These are phyloP conservation scores for Euphorbia pulcherrima DNA, from an alignment of 345 rosid genomes.

Conservation along the genomic window DNA sequence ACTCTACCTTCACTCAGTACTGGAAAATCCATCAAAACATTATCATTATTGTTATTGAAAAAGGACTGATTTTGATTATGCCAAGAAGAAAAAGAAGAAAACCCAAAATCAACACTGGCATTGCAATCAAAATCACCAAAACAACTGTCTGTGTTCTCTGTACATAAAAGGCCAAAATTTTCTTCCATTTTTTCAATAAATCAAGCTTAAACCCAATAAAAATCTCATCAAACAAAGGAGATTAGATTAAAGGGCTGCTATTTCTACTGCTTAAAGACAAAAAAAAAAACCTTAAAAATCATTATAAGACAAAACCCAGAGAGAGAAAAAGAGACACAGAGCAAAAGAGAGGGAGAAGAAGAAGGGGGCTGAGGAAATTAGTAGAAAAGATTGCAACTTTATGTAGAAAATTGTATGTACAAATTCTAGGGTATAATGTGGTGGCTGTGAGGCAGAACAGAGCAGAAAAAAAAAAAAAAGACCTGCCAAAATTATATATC, in stretches of 20 bases:
- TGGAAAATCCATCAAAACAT: slow-evolving; percentile 1
- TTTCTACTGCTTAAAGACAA: background rate
- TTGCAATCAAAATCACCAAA: slow-evolving; percentile 12
- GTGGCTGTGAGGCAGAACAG: background rate
- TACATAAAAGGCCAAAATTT: slow-evolving; percentile 13
- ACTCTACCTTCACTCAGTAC: background rate
- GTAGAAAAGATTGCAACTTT: slow-evolving; percentile 1
- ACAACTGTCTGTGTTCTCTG: slow-evolving; percentile 10
- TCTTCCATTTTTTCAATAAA: slow-evolving; percentile 6
- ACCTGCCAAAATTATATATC: background rate
- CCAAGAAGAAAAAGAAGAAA: background rate
- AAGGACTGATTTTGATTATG: background rate
- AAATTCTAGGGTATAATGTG: slow-evolving; percentile 5
- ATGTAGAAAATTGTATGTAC: slow-evolving; percentile 10
- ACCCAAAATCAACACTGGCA: slow-evolving; percentile 10
- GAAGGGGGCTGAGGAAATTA: background rate
- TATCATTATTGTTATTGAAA: background rate
- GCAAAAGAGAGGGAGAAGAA: background rate
- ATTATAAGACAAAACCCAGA: background rate
- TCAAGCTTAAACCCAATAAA: slow-evolving; percentile 1
- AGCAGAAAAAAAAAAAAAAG: background rate
- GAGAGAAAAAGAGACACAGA: background rate
- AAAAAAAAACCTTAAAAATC: background rate
- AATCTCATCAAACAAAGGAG: slow-evolving; percentile 6
- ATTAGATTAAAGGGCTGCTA: background rate